phyloP scores from a whole-genome alignment of 805 yeast species.

The Isabelozyma heimii region DNA sequence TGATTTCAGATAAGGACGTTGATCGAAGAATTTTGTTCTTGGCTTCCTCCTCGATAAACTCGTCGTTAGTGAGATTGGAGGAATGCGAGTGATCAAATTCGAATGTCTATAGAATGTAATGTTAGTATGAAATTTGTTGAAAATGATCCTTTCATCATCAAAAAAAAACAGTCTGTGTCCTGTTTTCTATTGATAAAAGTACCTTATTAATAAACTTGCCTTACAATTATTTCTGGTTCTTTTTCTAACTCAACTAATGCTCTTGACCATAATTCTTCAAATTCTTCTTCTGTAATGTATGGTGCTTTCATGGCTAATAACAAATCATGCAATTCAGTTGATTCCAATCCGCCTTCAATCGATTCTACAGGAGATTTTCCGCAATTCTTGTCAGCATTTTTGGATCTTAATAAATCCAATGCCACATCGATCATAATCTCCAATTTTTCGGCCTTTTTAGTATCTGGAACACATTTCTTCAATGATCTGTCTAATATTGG shows the following conservation, averaged over 20 bases:
- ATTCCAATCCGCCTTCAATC: slow-evolving; percentile 48
- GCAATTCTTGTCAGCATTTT: slow-evolving; percentile 64
- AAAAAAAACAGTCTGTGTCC: background rate
- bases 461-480: slow-evolving; percentile 68
- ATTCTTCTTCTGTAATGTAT: slow-evolving; percentile 56
- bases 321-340: slow-evolving; percentile 51
- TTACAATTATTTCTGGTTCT: slow-evolving; percentile 71
- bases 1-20: slow-evolving; percentile 64
- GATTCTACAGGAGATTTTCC: slow-evolving; percentile 46
- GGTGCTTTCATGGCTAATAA: slow-evolving; percentile 46
- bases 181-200: background rate
- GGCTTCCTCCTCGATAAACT: slow-evolving; percentile 33
- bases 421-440: slow-evolving; percentile 66
- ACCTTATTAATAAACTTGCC: slow-evolving; percentile 55
- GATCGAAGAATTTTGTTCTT: slow-evolving; percentile 64
- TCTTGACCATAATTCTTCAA: slow-evolving; percentile 70
- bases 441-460: slow-evolving; percentile 64
- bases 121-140: slow-evolving; percentile 18
- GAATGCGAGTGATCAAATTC: slow-evolving; percentile 14
- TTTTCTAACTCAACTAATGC: slow-evolving; percentile 58
- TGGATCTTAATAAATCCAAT: slow-evolving; percentile 59
- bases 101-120: slow-evolving; percentile 13
- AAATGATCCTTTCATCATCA: background rate
- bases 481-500: slow-evolving; percentile 55
- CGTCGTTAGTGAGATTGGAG: slow-evolving; percentile 10